Evolutionary conservation across 1,284 basidiomycete species (phyloP).

Genomic region (Cyathus pygmaeus): DNA sequence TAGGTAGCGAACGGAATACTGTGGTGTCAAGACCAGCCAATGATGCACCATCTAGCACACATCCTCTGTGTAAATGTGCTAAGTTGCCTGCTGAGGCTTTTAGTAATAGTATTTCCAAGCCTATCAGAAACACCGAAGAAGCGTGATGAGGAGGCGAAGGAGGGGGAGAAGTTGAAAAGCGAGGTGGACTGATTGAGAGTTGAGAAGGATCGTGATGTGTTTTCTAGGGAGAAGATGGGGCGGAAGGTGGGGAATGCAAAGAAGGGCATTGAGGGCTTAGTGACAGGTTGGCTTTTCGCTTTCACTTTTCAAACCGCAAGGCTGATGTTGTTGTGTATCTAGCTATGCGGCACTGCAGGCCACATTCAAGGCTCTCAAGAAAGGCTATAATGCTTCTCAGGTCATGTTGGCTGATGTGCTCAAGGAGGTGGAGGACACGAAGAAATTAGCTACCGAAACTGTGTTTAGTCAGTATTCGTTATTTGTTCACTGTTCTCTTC

Average conservation of each 20-base stretch:
- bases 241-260: constrained; percentile 10
- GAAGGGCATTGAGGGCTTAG: constrained; percentile 18
- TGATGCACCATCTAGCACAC: constrained; percentile 7
- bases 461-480: not conserved
- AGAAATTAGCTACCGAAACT: too few relatives aligned
- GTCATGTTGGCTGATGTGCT: not conserved
- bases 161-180: too few relatives aligned
- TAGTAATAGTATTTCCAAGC: constrained; percentile 29
- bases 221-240: constrained; percentile 4
- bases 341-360: constrained; percentile 31
- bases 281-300: constrained; percentile 14
- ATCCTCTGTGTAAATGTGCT: constrained; percentile 32
- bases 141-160: too few relatives aligned
- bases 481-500: not conserved
- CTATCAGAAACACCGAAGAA: not conserved
- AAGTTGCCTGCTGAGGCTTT: constrained; percentile 42
- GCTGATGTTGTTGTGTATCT: not conserved
- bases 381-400: constrained; percentile 27
- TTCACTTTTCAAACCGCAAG: too few relatives aligned
- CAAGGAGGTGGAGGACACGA: too few relatives aligned
- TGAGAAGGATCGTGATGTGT: too few relatives aligned
- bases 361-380: constrained; percentile 28
- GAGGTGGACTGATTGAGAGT: too few relatives aligned
- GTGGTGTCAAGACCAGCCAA: constrained; percentile 1
- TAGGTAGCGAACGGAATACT: too few relatives aligned